These are phyloP conservation scores for Hamiltosporidium magnivora DNA, from an alignment of 371 early-diverging fungal genomes.

Conservation along the genomic window DNA sequence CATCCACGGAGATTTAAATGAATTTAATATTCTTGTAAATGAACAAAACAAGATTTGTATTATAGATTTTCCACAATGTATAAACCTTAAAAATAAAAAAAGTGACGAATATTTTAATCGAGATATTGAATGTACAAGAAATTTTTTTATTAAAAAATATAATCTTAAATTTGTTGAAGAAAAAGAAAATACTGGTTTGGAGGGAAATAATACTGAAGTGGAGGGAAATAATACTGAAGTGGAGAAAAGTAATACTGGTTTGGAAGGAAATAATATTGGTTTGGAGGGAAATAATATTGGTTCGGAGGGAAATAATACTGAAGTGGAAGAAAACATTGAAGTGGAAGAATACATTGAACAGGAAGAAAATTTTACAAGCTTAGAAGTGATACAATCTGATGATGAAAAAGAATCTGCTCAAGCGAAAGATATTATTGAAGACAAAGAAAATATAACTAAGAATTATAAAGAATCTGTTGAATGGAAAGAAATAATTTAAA, in stretches of 20 bases:
- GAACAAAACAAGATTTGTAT: constrained; percentile 65
- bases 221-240: constrained; percentile 7
- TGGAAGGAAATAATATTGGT: background rate
- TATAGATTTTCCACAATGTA: constrained; percentile 99
- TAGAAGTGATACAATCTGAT: no score
- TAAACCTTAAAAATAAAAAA: constrained; percentile 75
- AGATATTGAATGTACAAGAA: constrained; percentile 87
- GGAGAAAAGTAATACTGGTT: constrained; percentile 1
- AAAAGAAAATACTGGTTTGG: constrained; percentile 51
- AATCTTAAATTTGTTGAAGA: constrained; percentile 61
- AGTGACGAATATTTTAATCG: constrained; percentile 81
- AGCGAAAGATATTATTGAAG: no score
- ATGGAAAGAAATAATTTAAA: no score
- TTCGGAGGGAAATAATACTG: constrained; percentile 20
- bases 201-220: background rate
- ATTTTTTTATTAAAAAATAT: constrained; percentile 77
- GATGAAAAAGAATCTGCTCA: no score
- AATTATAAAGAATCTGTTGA: no score
- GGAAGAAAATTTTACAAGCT: background rate
- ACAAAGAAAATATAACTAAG: no score
- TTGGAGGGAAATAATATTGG: constrained; percentile 15
- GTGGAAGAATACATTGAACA: constrained; percentile 33
- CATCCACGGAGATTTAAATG: constrained; percentile 98
- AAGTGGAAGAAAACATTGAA: constrained; percentile 49
- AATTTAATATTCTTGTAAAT: constrained; percentile 87